Conservation (phyloP, 352 stramenopile genomes). For the Pythium grandisporangium region DNA sequence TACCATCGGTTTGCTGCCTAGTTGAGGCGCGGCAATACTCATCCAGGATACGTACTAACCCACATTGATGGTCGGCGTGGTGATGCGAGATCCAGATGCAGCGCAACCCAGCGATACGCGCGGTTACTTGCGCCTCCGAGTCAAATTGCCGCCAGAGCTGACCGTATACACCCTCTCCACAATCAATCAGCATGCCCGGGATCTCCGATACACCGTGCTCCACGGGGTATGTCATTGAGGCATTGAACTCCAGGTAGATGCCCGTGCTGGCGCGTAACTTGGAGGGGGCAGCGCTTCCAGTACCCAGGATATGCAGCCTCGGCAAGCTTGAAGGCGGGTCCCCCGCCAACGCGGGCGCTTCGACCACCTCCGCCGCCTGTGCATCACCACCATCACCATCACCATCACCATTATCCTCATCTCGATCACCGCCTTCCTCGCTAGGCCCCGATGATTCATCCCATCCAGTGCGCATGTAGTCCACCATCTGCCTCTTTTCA, state of each 20-base stretch:
- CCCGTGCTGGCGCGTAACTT: constrained; percentile 95
- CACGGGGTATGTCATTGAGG: neutral
- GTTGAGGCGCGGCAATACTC: constrained; percentile 27
- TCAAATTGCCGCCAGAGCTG: constrained; percentile 81
- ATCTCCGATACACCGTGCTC: too few relatives aligned
- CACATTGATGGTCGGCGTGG: constrained; percentile 96
- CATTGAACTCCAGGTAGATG: constrained; percentile 80
- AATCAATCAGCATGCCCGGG: constrained; percentile 87
- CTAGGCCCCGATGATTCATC: too few relatives aligned
- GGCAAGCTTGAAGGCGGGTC: too few relatives aligned
- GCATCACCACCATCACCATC: too few relatives aligned
- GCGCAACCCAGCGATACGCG: constrained; percentile 49
- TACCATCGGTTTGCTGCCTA: neutral
- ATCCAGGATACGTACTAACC: constrained; percentile 87
- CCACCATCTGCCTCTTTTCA: constrained; percentile 11
- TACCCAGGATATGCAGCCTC: constrained; percentile 95
- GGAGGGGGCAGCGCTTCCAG: constrained; percentile 92
- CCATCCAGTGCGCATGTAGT: constrained; percentile 42
- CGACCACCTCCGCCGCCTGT: too few relatives aligned
- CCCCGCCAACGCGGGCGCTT: too few relatives aligned
- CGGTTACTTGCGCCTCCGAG: constrained; percentile 7
- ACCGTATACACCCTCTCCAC: constrained; percentile 91
- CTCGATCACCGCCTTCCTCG: too few relatives aligned
- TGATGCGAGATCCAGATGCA: constrained; percentile 96
- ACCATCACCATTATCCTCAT: too few relatives aligned